These are phyloP conservation scores for Arxiozyma slooffiae DNA, from an alignment of 1,139 yeast species.

Conservation along the genomic window DNA sequence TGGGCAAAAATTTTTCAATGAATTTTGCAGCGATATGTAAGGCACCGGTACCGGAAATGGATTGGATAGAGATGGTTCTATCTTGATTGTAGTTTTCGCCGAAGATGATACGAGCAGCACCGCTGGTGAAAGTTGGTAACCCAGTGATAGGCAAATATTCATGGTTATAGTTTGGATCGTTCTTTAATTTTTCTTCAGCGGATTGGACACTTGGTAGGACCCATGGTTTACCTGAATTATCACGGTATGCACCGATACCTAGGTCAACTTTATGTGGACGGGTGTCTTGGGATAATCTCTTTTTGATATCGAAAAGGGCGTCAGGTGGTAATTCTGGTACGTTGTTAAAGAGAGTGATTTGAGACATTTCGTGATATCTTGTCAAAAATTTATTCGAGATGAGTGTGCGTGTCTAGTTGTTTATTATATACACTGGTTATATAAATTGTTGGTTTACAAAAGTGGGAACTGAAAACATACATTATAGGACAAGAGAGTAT, in stretches of 20 bases:
- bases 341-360: constrained; percentile 32
- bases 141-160: constrained; percentile 87
- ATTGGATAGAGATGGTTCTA: constrained; percentile 67
- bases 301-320: constrained; percentile 76
- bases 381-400: background rate
- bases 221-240: constrained; percentile 87
- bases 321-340: constrained; percentile 62
- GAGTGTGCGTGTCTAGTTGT: constrained; percentile 1
- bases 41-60: constrained; percentile 94
- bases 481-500: too few species aligned
- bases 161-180: constrained; percentile 65
- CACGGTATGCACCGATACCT: constrained; percentile 96
- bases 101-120: constrained; percentile 71
- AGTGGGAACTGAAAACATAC: too few species aligned
- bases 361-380: constrained; percentile 13
- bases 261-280: constrained; percentile 61
- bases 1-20: constrained; percentile 41
- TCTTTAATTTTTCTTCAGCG: constrained; percentile 52
- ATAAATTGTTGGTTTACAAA: too few species aligned
- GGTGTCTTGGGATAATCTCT: constrained; percentile 56
- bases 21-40: constrained; percentile 79
- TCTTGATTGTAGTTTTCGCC: constrained; percentile 55
- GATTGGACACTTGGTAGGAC: constrained; percentile 73
- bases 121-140: constrained; percentile 52
- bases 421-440: too few species aligned